Base-by-base conservation (phyloP, 1,284 basidiomycete species). In the Sanghuangporus baumii region DNA sequence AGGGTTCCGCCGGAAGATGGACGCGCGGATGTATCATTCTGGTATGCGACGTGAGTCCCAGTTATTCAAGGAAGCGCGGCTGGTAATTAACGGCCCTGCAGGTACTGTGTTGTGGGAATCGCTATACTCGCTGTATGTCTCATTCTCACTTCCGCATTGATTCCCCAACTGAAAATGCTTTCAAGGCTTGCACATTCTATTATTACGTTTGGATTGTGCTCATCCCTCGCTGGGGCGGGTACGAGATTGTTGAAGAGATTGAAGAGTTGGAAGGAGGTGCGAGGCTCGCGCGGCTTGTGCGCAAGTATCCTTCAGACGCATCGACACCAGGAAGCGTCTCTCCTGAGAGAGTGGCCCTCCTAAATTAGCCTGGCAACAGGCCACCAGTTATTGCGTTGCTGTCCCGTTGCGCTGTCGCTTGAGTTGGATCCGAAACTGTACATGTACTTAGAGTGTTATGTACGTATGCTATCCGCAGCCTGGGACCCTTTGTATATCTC, bases 1-100 rank as follows among this genome's bases (percentile, higher is more conserved):
- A 72, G 75, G 75, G 68, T 76, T 18, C 76, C 75, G 5, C 76
- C 75, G 20, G 64, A 69, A 14, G 69, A 68, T 36, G 71, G 69
- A 5, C 66, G 67, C 0, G 68, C 69, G 8, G 69, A 69, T 40
- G 73, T 75, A 41, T 69, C 68, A 38, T 75, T 77, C 66, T 74
- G 72, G 68, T 77, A 76, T 64, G 73, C 71, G 20, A 71, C 74
- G 63, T 71, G 47, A 50, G 69, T 68, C 8, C 5, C 18, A n/a
- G n/a, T 16, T 9, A 41, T 41, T 47, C 16, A 46, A 36, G 14
- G 16, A 16, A 7, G 6, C 37, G 26, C n/a, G 12, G 12, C 31
- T 16, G 34, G 6, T 14, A n/a, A 16, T 20, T 38, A 36, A 36
- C 38, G 16, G 6, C 9, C n/a, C 16, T 37, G 7, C 26, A 61